These are phyloP conservation scores for Mediolabrus comicus DNA, from an alignment of 108 stramenopile species.

Conservation along the genomic window DNA sequence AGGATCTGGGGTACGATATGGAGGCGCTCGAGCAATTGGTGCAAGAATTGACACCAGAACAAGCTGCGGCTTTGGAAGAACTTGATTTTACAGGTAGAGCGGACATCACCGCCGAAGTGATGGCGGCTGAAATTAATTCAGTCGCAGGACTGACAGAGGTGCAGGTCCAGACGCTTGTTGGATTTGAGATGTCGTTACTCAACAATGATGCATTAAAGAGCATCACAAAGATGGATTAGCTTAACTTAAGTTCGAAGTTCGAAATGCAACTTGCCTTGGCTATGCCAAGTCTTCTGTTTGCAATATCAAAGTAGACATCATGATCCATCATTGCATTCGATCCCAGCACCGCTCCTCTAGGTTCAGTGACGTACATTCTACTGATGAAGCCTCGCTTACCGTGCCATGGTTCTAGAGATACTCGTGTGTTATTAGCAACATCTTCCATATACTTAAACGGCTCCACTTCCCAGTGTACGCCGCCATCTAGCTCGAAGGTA, in stretches of 20 bases:
- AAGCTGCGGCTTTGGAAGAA: slow-evolving; percentile 33
- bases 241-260: not conserved
- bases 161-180: slow-evolving; percentile 49
- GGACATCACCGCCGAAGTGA: slow-evolving; percentile 34
- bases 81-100: slow-evolving; percentile 49
- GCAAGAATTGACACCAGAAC: slow-evolving; percentile 46
- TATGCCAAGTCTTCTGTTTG: slow-evolving; percentile 74
- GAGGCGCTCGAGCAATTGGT: slow-evolving; percentile 29
- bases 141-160: slow-evolving; percentile 57
- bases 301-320: slow-evolving; percentile 88
- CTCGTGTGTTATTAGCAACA: slow-evolving; percentile 5
- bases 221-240: slow-evolving; percentile 33
- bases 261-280: slow-evolving; percentile 47
- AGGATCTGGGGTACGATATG: slow-evolving; percentile 52
- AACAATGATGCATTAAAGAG: slow-evolving; percentile 34
- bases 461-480: slow-evolving; percentile 37
- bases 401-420: slow-evolving; percentile 43
- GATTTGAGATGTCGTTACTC: slow-evolving; percentile 56
- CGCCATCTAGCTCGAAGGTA: slow-evolving; percentile 52
- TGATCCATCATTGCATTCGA: slow-evolving; percentile 92
- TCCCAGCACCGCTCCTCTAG: slow-evolving; percentile 89
- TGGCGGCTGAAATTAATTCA: slow-evolving; percentile 38
- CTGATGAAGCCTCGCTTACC: slow-evolving; percentile 54
- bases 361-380: slow-evolving; percentile 88
- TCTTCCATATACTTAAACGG: slow-evolving; percentile 77